Percentiles rank a stretch among this genome's conserved stretches.
phyloP scores from a whole-genome alignment of 2,329 filamentous ascomycete genomes.

The Cercospora sp. region DNA sequence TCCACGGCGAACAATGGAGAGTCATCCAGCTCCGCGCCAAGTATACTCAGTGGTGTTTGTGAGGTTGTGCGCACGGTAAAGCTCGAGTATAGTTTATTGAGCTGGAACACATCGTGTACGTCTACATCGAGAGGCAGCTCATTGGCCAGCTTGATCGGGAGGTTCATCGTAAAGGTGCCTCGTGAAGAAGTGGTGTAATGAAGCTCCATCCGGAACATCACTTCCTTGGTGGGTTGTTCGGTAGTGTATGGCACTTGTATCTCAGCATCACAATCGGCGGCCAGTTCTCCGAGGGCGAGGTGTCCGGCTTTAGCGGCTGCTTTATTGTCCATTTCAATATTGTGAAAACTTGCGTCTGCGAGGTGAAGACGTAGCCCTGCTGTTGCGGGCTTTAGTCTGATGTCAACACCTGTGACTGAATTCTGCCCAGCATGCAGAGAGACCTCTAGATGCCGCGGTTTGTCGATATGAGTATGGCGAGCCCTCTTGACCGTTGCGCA shows the following conservation, averaged over 20 bases:
- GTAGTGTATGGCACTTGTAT: constrained; percentile 79
- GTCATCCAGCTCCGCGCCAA: constrained; percentile 67
- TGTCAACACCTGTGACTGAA: constrained; percentile 51
- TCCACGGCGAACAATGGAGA: constrained; percentile 69
- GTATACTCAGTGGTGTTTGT: constrained; percentile 70
- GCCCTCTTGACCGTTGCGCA: constrained; percentile 67
- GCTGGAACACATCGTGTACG: constrained; percentile 93
- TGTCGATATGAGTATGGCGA: constrained; percentile 74
- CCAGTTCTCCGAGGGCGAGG: constrained; percentile 27
- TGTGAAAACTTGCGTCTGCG: constrained; percentile 45
- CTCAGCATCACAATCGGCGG: constrained; percentile 50
- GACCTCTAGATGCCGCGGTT: constrained; percentile 74
- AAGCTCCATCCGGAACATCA: constrained; percentile 67
- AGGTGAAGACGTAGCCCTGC: constrained; percentile 61
- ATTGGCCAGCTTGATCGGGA: constrained; percentile 65
- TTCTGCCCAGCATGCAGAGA: constrained; percentile 75
- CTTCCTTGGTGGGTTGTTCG: constrained; percentile 70
- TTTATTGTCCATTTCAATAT: constrained; percentile 15
- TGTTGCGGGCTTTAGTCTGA: constrained; percentile 59
- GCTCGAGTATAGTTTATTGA: constrained; percentile 75
- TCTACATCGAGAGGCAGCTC: constrained; percentile 87
- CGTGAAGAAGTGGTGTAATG: constrained; percentile 30
- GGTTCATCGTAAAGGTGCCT: constrained; percentile 52
- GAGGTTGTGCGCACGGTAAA: constrained; percentile 88
- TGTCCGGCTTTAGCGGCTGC: constrained; percentile 24